Percentiles rank a stretch among this genome's conserved stretches.
Conservation (phyloP, 1,284 basidiomycete species). For the Thecaphora frezii region DNA sequence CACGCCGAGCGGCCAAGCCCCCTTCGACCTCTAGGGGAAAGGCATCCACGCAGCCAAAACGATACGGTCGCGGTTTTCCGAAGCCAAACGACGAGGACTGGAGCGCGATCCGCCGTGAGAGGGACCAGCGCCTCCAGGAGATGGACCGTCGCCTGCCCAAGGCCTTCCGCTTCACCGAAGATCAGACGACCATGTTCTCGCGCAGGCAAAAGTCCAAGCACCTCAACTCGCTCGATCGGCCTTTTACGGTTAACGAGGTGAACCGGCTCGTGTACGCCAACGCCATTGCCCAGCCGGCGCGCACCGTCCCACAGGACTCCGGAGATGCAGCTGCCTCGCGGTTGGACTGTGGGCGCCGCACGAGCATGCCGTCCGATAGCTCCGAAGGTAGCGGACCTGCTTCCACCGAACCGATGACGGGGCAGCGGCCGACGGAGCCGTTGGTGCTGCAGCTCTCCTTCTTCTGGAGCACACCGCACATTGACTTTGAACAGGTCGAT, state of each 20-base stretch:
- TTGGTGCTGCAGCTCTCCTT: constrained; percentile 19
- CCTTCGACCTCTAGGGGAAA: no score
- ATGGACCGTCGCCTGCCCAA: constrained; percentile 18
- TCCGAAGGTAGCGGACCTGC: not conserved
- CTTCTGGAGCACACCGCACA: constrained; percentile 12
- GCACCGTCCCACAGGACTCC: not conserved
- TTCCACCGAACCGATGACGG: no score
- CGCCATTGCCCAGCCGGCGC: not conserved
- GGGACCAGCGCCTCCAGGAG: constrained; percentile 12
- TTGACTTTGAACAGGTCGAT: not conserved
- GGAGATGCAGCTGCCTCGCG: no score
- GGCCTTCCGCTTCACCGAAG: constrained; percentile 21
- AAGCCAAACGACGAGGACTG: constrained; percentile 4
- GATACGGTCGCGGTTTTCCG: no score
- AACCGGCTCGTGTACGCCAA: not conserved
- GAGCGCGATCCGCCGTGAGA: constrained; percentile 11
- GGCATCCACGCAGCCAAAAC: constrained; percentile 1
- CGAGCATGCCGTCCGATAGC: not conserved
- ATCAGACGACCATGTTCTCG: constrained; percentile 20
- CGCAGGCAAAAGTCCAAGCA: constrained; percentile 22
- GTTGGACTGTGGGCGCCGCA: no score
- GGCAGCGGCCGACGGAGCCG: not conserved
- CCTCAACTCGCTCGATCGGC: constrained; percentile 30
- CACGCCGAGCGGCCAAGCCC: no score
- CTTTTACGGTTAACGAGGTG: constrained; percentile 3